Conservation (phyloP, 768 basidiomycete species). For the Hygrocybe punicea region DNA sequence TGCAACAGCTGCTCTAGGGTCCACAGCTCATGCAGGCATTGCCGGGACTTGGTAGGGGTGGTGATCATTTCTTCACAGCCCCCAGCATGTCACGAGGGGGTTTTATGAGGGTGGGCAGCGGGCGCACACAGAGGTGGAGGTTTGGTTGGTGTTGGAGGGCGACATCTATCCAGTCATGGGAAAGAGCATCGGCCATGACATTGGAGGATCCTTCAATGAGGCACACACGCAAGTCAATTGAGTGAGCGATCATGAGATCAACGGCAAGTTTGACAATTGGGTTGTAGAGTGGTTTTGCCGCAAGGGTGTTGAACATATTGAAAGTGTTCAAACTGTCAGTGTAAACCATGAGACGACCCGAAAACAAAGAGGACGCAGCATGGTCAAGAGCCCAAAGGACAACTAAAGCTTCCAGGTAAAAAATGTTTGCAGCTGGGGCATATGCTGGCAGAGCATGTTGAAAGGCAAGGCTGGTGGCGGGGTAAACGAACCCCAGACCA, state of each 20-base stretch:
- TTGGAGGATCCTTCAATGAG: conserved; percentile 16
- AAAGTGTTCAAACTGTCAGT: conserved; percentile 24
- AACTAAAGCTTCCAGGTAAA: conserved; percentile 25
- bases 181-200: conserved; percentile 17
- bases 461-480: conserved; percentile 2
- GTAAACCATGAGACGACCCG: conserved; percentile 17
- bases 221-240: conserved; percentile 11
- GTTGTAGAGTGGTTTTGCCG: conserved; percentile 14
- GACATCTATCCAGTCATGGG: neutral
- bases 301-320: conserved; percentile 19
- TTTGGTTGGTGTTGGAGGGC: neutral
- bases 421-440: conserved; percentile 13
- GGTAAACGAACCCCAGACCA: conserved; percentile 23
- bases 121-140: conserved; percentile 6
- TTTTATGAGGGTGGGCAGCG: neutral
- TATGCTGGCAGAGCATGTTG: conserved; percentile 6
- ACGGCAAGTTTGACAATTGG: conserved; percentile 12
- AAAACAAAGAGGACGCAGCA: neutral
- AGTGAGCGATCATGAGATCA: conserved; percentile 5
- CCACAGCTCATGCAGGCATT: too few species aligned
- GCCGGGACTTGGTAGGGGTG: too few species aligned
- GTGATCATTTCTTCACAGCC: conserved; percentile 14
- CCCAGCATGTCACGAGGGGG: conserved; percentile 24
- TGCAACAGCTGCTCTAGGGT: too few species aligned
- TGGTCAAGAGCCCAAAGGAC: conserved; percentile 14